These are phyloP conservation scores for Leucoagaricus sp. DNA, from an alignment of 1,284 basidiomycete genomes.

Conservation along the genomic window DNA sequence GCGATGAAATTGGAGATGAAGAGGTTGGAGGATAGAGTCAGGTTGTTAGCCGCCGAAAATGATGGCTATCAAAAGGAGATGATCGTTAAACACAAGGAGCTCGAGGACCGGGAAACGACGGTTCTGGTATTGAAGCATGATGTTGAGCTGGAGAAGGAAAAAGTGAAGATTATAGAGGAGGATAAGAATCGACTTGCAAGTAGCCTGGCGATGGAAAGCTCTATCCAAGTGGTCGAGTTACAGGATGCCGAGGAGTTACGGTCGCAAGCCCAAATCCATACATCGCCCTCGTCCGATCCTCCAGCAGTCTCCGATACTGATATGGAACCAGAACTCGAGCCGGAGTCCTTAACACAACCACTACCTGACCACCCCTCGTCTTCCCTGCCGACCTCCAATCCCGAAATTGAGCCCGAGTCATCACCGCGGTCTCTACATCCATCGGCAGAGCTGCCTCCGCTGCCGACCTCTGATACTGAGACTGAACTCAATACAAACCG, in stretches of 20 bases:
- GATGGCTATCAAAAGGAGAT: not conserved
- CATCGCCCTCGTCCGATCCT: not conserved
- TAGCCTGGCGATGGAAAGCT: not conserved
- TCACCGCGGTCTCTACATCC: not conserved
- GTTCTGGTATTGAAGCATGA: not conserved
- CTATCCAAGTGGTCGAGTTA: too few relatives aligned
- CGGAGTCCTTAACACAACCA: too few relatives aligned
- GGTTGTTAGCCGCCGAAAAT: not conserved
- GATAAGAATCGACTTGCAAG: too few relatives aligned
- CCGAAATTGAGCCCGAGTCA: not conserved
- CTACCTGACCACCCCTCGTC: too few relatives aligned
- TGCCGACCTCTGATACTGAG: not conserved
- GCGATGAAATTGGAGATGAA: not conserved
- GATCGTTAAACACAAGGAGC: not conserved
- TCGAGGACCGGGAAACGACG: not conserved
- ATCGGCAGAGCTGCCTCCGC: not conserved
- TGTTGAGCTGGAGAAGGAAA: not conserved
- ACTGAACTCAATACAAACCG: not conserved
- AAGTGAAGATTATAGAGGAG: not conserved
- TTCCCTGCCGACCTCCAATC: not conserved
- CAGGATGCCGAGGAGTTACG: too few relatives aligned
- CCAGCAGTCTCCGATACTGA: not conserved
- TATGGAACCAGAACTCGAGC: not conserved
- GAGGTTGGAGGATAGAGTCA: not conserved
- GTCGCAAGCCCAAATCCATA: too few relatives aligned